Evolutionary conservation across 2,329 filamentous ascomycete species (phyloP).

Genomic region (Phaeomoniella chlamydospora): DNA sequence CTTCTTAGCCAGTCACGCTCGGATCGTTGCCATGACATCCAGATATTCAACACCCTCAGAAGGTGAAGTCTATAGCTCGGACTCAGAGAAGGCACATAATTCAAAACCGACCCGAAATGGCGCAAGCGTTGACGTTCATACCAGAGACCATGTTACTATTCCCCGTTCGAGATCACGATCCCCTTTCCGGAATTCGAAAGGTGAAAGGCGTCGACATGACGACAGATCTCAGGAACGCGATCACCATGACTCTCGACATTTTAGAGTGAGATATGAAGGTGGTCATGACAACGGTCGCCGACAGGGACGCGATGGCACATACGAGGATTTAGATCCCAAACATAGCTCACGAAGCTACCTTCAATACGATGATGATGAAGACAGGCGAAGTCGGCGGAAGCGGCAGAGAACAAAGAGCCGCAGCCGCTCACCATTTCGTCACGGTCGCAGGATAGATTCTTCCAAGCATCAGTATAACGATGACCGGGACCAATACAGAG

Average conservation of each 20-base stretch:
- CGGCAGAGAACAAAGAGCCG: conserved; percentile 38
- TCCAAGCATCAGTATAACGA: conserved; percentile 22
- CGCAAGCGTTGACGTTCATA: conserved; percentile 81
- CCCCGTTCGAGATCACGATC: conserved; percentile 25
- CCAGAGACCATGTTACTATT: conserved; percentile 53
- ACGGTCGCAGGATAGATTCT: conserved; percentile 15
- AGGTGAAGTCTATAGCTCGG: conserved; percentile 71
- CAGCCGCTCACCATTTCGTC: conserved; percentile 26
- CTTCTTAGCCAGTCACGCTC: conserved; percentile 5
- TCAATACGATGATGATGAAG: conserved; percentile 36
- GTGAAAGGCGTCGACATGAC: conserved; percentile 26
- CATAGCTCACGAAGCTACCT: conserved; percentile 22
- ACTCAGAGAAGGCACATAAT: conserved; percentile 74
- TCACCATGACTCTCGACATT: conserved; percentile 14
- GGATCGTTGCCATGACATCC: conserved; percentile 28
- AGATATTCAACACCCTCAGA: conserved; percentile 59
- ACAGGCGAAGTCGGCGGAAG: conserved; percentile 34
- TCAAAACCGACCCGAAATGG: conserved; percentile 59
- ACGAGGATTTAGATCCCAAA: conserved; percentile 38
- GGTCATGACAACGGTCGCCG: conserved; percentile 22
- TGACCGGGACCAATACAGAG: conserved; percentile 17
- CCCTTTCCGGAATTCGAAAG: conserved; percentile 22
- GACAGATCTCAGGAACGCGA: conserved; percentile 21
- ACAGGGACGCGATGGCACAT: conserved; percentile 21
- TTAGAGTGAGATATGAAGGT: conserved; percentile 21